Conservation (phyloP, 116 monocot species). For the Trichopus zeylanicus region DNA sequence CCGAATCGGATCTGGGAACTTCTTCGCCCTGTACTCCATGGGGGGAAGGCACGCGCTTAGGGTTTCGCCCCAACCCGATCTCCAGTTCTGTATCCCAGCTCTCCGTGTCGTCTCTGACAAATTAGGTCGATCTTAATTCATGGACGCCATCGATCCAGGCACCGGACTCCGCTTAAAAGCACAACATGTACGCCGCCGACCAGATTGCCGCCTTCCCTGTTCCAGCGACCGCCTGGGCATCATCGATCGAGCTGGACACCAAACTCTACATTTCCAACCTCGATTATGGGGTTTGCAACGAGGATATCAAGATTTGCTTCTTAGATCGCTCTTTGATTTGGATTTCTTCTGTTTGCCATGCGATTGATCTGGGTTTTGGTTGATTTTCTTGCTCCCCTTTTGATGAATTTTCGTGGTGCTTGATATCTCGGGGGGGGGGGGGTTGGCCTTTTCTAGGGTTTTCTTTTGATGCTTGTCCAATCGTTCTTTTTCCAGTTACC, state of each 20-base stretch:
- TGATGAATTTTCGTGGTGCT: no score
- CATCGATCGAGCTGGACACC: constrained; percentile 70
- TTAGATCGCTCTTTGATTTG: neutral
- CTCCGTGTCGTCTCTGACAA: neutral
- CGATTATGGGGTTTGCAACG: constrained; percentile 79
- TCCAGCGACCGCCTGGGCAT: constrained; percentile 21
- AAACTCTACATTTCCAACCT: constrained; percentile 88
- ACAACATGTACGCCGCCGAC: constrained; percentile 45
- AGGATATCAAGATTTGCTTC: constrained; percentile 63
- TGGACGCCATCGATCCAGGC: constrained; percentile 39
- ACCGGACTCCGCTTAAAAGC: constrained; percentile 67
- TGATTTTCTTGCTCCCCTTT: no score
- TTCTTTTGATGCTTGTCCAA: no score
- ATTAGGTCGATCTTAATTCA: constrained; percentile 10
- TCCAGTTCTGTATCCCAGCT: neutral
- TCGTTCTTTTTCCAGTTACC: no score
- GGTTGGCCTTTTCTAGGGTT: no score
- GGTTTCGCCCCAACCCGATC: constrained; percentile 4
- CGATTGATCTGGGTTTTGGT: no score
- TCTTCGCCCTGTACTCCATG: constrained; percentile 37
- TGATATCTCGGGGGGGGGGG: no score
- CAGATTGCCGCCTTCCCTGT: constrained; percentile 12
- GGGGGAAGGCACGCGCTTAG: constrained; percentile 39
- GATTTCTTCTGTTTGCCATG: neutral
- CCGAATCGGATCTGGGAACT: constrained; percentile 43